Base-by-base conservation (phyloP, 805 yeast species). In the Yarrowia keelungensis region DNA sequence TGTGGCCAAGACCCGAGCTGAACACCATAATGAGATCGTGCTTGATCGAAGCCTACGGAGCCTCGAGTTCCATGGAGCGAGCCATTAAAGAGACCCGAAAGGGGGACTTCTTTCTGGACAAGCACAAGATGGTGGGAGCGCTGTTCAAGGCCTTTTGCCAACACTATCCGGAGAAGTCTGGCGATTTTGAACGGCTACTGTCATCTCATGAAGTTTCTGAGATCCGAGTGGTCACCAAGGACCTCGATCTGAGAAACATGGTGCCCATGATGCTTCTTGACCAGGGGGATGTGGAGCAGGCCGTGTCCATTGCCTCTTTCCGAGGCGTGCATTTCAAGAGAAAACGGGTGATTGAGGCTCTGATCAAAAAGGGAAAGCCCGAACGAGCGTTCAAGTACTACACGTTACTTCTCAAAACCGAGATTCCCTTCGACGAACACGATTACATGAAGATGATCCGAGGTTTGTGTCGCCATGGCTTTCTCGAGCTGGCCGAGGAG, bases 351-450 rank as follows among this genome's bases (percentile, higher is more conserved):
- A 59, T 59, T 8, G 65, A 59, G 26, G 65, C 65, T 7, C 12
- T 59, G 42, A 51, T 59, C 1, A 14, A 12, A 8, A 42, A 16
- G 35, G 65, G 65, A 10, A 22, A 43, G 19, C 51, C 65, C 7
- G 65, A 59, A 14, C 10, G 65, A 45, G 65, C 65, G 8, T 59
- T 35, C 65, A 45, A 35, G 42, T 59, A 43, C 42, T 59, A 59
- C 42, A 16, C 51, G 16, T 2, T 35, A 3, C 41, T 59, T 12
- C 10, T 35, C 41, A 59, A 59, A 16, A 59, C 65, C 11, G 65
- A 59, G 41, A 59, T 59, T 45, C 65, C 65, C 14, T 59, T 59
- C 8, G 45, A 51, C 12, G 65, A 59, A n/a, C 65, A 59, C 19
- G 65, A 59, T 42, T 59, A 59, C 43, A 32, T 59, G 26, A 43